A percentile compares a stretch with the other conserved stretches of the same genome.
Evolutionary conservation across 2,329 filamentous ascomycete genomes (phyloP).

Genomic region (Zasmidium cellare): DNA sequence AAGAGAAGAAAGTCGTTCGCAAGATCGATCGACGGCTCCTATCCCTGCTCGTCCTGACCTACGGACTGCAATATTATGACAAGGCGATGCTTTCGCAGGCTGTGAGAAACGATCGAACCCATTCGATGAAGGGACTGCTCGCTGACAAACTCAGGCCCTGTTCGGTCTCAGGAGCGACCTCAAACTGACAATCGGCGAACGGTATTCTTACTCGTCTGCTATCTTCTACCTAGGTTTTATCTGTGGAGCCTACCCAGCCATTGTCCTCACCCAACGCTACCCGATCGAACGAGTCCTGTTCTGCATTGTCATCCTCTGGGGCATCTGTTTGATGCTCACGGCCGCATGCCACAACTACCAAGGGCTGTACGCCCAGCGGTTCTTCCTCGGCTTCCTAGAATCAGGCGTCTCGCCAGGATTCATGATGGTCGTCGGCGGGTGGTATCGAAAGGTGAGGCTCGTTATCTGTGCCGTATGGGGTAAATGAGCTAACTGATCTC

Average conservation of each 20-base stretch:
- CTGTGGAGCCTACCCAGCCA: conserved; percentile 48
- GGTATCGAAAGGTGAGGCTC: conserved; percentile 23
- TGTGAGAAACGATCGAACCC: conserved; percentile 30
- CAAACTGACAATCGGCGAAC: conserved; percentile 40
- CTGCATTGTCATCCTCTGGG: conserved; percentile 39
- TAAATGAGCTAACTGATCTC: background rate
- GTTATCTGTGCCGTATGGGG: background rate
- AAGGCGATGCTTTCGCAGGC: conserved; percentile 58
- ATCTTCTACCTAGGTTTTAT: conserved; percentile 55
- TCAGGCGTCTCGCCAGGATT: conserved; percentile 58
- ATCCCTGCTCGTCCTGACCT: conserved; percentile 49
- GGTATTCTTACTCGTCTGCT: conserved; percentile 46
- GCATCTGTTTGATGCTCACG: conserved; percentile 25
- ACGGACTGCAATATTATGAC: conserved; percentile 51
- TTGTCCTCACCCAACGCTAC: conserved; percentile 45
- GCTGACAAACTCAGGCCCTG: conserved; percentile 33
- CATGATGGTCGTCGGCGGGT: conserved; percentile 50
- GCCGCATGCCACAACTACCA: conserved; percentile 40
- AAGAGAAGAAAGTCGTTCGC: conserved; percentile 42
- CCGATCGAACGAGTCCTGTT: conserved; percentile 46
- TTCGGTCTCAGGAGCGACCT: conserved; percentile 47
- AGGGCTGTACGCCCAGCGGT: conserved; percentile 48
- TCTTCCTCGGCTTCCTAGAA: conserved; percentile 59
- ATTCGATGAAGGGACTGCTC: background rate
- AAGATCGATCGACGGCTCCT: conserved; percentile 47